A percentile compares a stretch with the other conserved stretches of the same genome.
Evolutionary conservation across 176 grass and related monocot species (phyloP).

Genomic region (Typha latifolia): DNA sequence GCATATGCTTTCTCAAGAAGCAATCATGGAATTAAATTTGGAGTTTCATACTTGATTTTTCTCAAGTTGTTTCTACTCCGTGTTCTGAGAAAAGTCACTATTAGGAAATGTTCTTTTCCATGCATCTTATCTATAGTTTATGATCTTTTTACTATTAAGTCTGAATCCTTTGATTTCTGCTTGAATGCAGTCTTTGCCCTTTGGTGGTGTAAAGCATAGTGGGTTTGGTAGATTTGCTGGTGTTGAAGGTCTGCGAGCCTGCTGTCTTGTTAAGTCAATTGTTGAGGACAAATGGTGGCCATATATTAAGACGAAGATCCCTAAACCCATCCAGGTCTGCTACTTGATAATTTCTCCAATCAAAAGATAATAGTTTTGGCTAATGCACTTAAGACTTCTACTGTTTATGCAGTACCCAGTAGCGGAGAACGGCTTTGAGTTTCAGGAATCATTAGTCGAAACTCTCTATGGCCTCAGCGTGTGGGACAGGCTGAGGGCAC

Average conservation of each 20-base stretch:
- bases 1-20: too few species aligned
- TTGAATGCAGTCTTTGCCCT: constrained; percentile 69
- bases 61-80: too few species aligned
- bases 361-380: background rate
- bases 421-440: constrained; percentile 75
- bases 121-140: background rate
- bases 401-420: constrained; percentile 64
- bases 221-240: constrained; percentile 96
- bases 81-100: too few species aligned
- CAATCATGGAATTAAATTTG: too few species aligned
- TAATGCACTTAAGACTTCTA: constrained; percentile 6
- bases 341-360: constrained; percentile 1
- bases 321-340: constrained; percentile 88
- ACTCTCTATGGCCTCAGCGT: constrained; percentile 71
- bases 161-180: background rate
- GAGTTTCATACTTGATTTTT: too few species aligned
- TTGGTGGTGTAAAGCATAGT: constrained; percentile 94
- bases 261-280: constrained; percentile 88
- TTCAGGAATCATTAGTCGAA: constrained; percentile 78
- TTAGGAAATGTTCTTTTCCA: too few species aligned
- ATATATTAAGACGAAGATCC: constrained; percentile 80
- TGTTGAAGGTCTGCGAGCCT: constrained; percentile 86
- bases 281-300: constrained; percentile 97
- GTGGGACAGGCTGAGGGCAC: constrained; percentile 76
- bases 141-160: background rate